Evolutionary conservation across 2,329 filamentous ascomycete genomes (phyloP).

Genomic region (Teratosphaeria epicoccoides): DNA sequence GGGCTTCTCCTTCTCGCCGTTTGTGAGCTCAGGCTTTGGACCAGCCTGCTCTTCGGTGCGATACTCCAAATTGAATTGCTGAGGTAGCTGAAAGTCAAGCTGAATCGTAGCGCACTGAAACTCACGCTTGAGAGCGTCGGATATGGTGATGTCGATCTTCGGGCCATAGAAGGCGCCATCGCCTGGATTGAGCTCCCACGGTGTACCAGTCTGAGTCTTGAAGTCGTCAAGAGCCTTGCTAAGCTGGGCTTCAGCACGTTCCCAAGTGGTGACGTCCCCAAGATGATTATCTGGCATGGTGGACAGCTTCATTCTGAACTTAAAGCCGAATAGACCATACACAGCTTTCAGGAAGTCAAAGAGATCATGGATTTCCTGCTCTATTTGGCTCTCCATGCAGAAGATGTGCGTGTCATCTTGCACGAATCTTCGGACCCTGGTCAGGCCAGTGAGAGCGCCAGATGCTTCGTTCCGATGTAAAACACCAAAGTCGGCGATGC

Average conservation of each 20-base stretch:
- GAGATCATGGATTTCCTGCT: slow-evolving; percentile 64
- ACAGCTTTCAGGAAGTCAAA: slow-evolving; percentile 80
- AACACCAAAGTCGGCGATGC: slow-evolving; percentile 91
- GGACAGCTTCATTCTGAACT: slow-evolving; percentile 89
- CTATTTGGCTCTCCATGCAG: slow-evolving; percentile 71
- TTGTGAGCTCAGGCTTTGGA: slow-evolving; percentile 15
- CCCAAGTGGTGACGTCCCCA: slow-evolving; percentile 77
- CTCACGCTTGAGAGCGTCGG: slow-evolving; percentile 73
- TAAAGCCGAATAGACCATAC: slow-evolving; percentile 74
- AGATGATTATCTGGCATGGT: slow-evolving; percentile 84
- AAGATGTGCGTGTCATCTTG: slow-evolving; percentile 97
- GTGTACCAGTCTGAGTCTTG: slow-evolving; percentile 47
- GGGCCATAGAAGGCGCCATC: slow-evolving; percentile 98
- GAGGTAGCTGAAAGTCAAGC: slow-evolving; percentile 75
- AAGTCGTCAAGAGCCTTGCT: slow-evolving; percentile 72
- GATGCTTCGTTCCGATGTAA: slow-evolving; percentile 93
- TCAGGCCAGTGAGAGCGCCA: slow-evolving; percentile 80
- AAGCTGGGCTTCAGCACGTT: slow-evolving; percentile 74
- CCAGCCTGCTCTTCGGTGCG: slow-evolving; percentile 58
- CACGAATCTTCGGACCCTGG: slow-evolving; percentile 84
- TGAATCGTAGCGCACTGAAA: slow-evolving; percentile 92
- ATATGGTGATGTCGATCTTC: slow-evolving; percentile 95
- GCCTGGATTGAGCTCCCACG: slow-evolving; percentile 86
- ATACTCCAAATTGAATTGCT: slow-evolving; percentile 81
- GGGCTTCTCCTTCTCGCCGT: slow-evolving; percentile 15